Conservation (phyloP, 345 rosid genomes). For the Brassica nigra region DNA sequence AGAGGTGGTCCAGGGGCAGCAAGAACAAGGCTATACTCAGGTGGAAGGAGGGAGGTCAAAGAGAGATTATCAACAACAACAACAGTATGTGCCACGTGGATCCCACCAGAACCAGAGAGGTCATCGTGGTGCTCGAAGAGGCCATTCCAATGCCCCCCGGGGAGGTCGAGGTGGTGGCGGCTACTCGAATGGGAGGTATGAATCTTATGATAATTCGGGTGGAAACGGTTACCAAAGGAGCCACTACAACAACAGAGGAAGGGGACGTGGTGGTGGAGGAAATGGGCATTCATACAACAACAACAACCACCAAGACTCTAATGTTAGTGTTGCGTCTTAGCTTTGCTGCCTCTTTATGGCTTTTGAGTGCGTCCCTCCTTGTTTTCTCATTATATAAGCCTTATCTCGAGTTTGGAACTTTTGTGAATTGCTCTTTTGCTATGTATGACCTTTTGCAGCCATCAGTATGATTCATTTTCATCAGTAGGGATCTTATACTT, state of each 20-base stretch:
- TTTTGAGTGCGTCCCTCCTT: constrained; percentile 16
- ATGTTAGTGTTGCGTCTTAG: constrained; percentile 29
- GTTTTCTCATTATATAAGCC: neutral
- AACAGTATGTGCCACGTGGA: constrained; percentile 59
- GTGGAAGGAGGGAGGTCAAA: constrained; percentile 44
- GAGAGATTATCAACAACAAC: constrained; percentile 35
- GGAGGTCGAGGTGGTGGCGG: constrained; percentile 63
- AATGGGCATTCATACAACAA: constrained; percentile 50
- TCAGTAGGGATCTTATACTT: too few relatives aligned
- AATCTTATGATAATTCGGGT: constrained; percentile 55
- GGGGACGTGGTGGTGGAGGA: constrained; percentile 62
- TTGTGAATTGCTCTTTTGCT: constrained; percentile 25
- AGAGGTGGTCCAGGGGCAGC: constrained; percentile 48
- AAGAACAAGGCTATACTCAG: constrained; percentile 47
- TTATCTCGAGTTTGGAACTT: constrained; percentile 17
- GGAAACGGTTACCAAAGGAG: constrained; percentile 68
- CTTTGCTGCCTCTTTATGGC: constrained; percentile 13
- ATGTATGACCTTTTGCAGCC: constrained; percentile 5
- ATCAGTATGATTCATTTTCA: constrained; percentile 8
- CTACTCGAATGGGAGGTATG: constrained; percentile 66
- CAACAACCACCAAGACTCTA: constrained; percentile 34
- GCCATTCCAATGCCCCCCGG: constrained; percentile 16
- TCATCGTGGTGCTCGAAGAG: constrained; percentile 41
- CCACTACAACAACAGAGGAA: constrained; percentile 65
- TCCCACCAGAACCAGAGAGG: constrained; percentile 67